A percentile compares a stretch with the other conserved stretches of the same genome.
Evolutionary conservation across 2,329 filamentous ascomycete species (phyloP).

Genomic region (Alternaria brassicicola): DNA sequence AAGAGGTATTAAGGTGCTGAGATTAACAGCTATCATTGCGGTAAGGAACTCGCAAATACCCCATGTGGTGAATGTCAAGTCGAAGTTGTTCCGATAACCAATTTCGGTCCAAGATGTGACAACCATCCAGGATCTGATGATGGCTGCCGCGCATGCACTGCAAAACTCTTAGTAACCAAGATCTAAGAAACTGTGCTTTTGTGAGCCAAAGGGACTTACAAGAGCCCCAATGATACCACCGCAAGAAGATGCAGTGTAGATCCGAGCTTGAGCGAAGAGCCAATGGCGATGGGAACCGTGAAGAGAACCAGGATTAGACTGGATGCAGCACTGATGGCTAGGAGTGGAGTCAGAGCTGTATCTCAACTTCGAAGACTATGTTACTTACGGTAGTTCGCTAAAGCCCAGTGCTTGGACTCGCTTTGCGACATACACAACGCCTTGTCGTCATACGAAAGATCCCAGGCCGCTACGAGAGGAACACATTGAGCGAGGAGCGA

Average conservation of each 20-base stretch:
- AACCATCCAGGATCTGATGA: slow-evolving; percentile 40
- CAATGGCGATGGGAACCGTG: background rate
- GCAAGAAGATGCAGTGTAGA: slow-evolving; percentile 33
- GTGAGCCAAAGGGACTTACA: slow-evolving; percentile 46
- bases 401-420: slow-evolving; percentile 53
- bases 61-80: slow-evolving; percentile 4
- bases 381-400: slow-evolving; percentile 52
- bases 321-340: slow-evolving; percentile 26
- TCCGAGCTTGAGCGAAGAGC: background rate
- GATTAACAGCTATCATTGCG: slow-evolving; percentile 10
- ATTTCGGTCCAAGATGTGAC: slow-evolving; percentile 11
- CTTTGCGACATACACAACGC: slow-evolving; percentile 34
- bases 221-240: slow-evolving; percentile 46
- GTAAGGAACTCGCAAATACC: slow-evolving; percentile 15
- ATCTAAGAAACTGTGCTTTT: slow-evolving; percentile 3
- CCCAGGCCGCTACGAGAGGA: slow-evolving; percentile 55
- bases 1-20: slow-evolving; percentile 6
- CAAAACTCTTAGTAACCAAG: slow-evolving; percentile 35
- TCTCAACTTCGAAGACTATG: no score
- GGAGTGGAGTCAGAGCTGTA: background rate
- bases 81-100: slow-evolving; percentile 9
- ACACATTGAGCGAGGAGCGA: slow-evolving; percentile 56
- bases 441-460: slow-evolving; percentile 19
- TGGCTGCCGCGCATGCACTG: slow-evolving; percentile 49
- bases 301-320: slow-evolving; percentile 42